Base-by-base conservation (phyloP, 371 early-diverging fungal genomes). In the Mucor saturninus region DNA sequence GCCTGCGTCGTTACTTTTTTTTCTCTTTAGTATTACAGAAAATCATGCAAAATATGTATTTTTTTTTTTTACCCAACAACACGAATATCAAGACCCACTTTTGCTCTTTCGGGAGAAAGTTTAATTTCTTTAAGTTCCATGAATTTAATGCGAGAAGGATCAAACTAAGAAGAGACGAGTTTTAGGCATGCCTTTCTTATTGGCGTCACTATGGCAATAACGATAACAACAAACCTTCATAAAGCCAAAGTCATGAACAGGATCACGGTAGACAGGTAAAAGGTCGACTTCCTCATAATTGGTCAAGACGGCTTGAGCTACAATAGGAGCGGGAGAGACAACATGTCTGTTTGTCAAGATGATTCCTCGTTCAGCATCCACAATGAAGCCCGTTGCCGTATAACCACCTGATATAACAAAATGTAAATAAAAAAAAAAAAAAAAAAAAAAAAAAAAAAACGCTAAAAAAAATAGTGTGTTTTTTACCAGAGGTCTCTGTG, bases 191-290 rank as follows among this genome's bases (percentile, higher is more conserved):
- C 38, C 28, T 2, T 3, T 8, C 21, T 32, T 53, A 35, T 35
- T 35, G 13, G 31, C 46, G n/a, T 40, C 42, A 28, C 10, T 21
- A 38, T 21, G 21, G 21, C 21, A 21, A 21, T 21, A 21, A 21
- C 21, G 21, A 21, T 21, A 21, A 21, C 21, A 21, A 21, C 21
- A 21, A 64, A 69, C 70, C 55, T 59, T 62, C 70, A 69, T 69
- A 59, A 96, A 90, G 1, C 94, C 96, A 86, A 96, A 96, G 71
- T 96, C 97, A 71, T 96, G 97, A 31, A 96, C 80, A 15, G 93
- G 95, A 68, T 91, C 91, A 59, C 86, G 83, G 69, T 95, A 96
- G 15, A 95, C 84, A 3, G 94, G 89, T 52, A 77, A 71, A 40
- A 94, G 85, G 53, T 91, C 90, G 6, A 95, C 90, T 68, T 94